Percentiles rank a stretch among this genome's conserved stretches.
Conservation (phyloP, 1,284 basidiomycete species). For the Ceratobasidium sp. region DNA sequence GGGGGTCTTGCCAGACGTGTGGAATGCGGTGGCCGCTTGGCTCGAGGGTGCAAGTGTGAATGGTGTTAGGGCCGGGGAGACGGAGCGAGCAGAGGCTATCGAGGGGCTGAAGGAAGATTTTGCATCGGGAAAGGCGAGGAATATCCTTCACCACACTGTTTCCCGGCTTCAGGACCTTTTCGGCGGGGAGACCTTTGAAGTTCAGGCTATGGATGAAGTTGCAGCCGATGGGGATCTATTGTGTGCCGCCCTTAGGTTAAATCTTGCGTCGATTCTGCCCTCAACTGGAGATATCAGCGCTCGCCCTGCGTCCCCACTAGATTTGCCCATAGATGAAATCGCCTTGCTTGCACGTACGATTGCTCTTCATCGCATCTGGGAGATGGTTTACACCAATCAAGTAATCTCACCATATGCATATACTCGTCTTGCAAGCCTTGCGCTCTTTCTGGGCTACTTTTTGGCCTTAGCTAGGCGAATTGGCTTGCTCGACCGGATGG, state of each 20-base stretch:
- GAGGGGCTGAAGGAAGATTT: conserved; percentile 29
- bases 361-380: conserved; percentile 29
- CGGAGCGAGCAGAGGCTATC: conserved; percentile 63
- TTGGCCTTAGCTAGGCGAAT: conserved; percentile 14
- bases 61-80: conserved; percentile 73
- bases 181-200: conserved; percentile 6
- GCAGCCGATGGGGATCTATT: conserved; percentile 57
- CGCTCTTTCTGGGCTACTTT: conserved; percentile 31
- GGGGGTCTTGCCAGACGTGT: conserved; percentile 65
- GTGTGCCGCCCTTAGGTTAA: conserved; percentile 70
- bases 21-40: conserved; percentile 75
- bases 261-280: conserved; percentile 59
- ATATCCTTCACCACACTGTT: conserved; percentile 8
- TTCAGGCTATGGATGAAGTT: conserved; percentile 14
- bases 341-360: conserved; percentile 50
- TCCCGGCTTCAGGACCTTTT: conserved; percentile 4
- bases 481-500: conserved; percentile 14
- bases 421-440: conserved; percentile 26
- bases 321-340: conserved; percentile 55
- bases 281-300: not conserved
- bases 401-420: conserved; percentile 22
- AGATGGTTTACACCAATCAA: conserved; percentile 5
- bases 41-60: conserved; percentile 82
- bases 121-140: conserved; percentile 2
- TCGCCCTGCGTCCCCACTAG: conserved; percentile 48